Base-by-base conservation (phyloP, 257 asterid species). In the Cinchona pubescens region DNA sequence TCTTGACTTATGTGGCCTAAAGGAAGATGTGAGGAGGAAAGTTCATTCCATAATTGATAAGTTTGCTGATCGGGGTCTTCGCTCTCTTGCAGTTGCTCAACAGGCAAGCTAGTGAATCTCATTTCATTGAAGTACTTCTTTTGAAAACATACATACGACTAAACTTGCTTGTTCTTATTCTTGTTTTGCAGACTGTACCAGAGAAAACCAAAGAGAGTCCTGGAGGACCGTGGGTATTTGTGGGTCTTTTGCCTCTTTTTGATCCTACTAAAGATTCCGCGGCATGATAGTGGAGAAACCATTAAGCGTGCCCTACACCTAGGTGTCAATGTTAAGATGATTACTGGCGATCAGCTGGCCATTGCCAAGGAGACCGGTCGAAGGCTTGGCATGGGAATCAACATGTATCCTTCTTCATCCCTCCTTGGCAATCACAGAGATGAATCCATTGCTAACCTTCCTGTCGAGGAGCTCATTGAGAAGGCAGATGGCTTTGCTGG, bases 191-290 rank as follows among this genome's bases (percentile, higher is more conserved):
- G 89, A 77, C 81, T 27, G 88, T 87, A 34, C 88, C 89, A 3
- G 91, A 80, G 77, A 79, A 81, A 71, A 83, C 80, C 19, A 87
- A 87, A 82, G 91, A 85, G 61, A 82, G 91, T 53, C 66, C 85
- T 6, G 91, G 91, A 75, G 73, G 78, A 10, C 91, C 91, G 3
- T 87, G 91, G 91, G 58, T 69, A 34, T 87, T 87, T 72, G 86
- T 87, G 0, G 91, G 91, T 12, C 89, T 87, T 8, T 76, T 87
- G 83, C 91, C 91, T 25, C 88, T 87, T 53, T 87, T 87, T 71
- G 91, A 87, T 75, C 91, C 91, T n/a, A n/a, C n/a, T n/a, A n/a
- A n/a, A n/a, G n/a, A n/a, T n/a, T 29, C 91, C 91, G 29, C 83
- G 91, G 67, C 89, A 85, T 16, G 91, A 87, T 34, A 87, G 91